Evolutionary conservation across 1,139 yeast species (phyloP), one percentile per base, ranked within the genome.

Genomic region (Geotrichum siamense): DNA sequence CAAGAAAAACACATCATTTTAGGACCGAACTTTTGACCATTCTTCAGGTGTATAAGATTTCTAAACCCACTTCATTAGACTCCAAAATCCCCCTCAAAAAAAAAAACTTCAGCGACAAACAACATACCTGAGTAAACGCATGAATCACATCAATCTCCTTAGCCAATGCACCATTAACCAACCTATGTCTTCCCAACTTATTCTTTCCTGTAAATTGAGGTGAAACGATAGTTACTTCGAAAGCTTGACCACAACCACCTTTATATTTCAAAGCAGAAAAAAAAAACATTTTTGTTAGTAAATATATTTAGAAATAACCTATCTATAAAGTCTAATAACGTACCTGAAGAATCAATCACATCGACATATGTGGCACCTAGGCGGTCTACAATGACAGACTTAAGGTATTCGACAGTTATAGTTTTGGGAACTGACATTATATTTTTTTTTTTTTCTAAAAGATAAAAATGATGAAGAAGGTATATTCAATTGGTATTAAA

Each of bases 101-200:
- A 16, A 44, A 21, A n/a, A n/a, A n/a, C n/a, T n/a, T n/a, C n/a
- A n/a, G n/a, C n/a, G n/a, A n/a, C n/a, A n/a, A 2, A 16, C 3
- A 79, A 17, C 86, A 82, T 65, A 85, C 87, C 58, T 91, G 96
- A 0, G 96, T 86, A 61, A 91, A 93, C 0, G 98, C 98, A 65
- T 91, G 98, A 36, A 91, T 87, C 4, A 72, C 67, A 1, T 85
- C 81, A 36, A 91, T 85, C 60, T 89, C 96, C 15, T 81, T 86
- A 57, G 79, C 80, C 50, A 91, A 70, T 1, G 85, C 79, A 32
- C 64, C 70, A 63, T 93, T 91, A 39, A 93, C 96, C 55, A 87
- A 59, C 51, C 97, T 71, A 56, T 87, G 95, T 59, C 98, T 76
- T 70, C 80, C 76, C 47, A 91, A 70, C 61, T 84, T 84, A 65